These are phyloP conservation scores for Wickerhamomyces bisporus DNA, from an alignment of 805 yeast genomes.

Conservation along the genomic window DNA sequence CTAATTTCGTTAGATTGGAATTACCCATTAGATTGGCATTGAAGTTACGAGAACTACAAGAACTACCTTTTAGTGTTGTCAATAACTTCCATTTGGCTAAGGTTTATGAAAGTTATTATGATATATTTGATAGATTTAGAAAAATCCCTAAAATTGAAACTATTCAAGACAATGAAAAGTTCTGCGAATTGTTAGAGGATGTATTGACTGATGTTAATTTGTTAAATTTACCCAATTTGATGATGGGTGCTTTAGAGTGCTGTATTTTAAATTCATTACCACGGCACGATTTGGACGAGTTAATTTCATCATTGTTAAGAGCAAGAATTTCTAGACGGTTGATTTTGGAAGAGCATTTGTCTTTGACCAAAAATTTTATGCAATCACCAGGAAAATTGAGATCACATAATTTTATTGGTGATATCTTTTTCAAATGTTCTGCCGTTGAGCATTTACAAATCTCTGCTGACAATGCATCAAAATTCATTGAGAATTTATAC, in stretches of 20 bases:
- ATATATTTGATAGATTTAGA: constrained; percentile 81
- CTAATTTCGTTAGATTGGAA: constrained; percentile 84
- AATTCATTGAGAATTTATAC: constrained; percentile 47
- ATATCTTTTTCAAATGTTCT: constrained; percentile 73
- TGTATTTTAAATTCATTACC: constrained; percentile 56
- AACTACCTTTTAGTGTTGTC: constrained; percentile 75
- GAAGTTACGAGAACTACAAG: constrained; percentile 73
- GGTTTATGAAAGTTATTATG: constrained; percentile 85
- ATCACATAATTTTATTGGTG: constrained; percentile 55
- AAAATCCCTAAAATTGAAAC: constrained; percentile 62
- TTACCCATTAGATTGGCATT: constrained; percentile 80
- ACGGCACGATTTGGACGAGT: constrained; percentile 57
- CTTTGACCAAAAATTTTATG: constrained; percentile 63
- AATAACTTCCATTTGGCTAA: constrained; percentile 82
- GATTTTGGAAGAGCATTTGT: constrained; percentile 85
- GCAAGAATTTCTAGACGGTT: constrained; percentile 87
- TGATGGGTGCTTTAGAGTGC: constrained; percentile 90
- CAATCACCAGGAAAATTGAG: constrained; percentile 40
- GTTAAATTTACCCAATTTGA: constrained; percentile 76
- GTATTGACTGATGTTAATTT: constrained; percentile 74
- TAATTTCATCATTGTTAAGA: constrained; percentile 73
- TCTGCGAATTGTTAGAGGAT: constrained; percentile 57
- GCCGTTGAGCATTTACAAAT: constrained; percentile 60
- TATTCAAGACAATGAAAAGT: constrained; percentile 68
- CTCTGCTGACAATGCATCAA: constrained; percentile 48